Evolutionary conservation across 2,329 filamentous ascomycete species (phyloP).

Genomic region (Ophiocordyceps sinensis): DNA sequence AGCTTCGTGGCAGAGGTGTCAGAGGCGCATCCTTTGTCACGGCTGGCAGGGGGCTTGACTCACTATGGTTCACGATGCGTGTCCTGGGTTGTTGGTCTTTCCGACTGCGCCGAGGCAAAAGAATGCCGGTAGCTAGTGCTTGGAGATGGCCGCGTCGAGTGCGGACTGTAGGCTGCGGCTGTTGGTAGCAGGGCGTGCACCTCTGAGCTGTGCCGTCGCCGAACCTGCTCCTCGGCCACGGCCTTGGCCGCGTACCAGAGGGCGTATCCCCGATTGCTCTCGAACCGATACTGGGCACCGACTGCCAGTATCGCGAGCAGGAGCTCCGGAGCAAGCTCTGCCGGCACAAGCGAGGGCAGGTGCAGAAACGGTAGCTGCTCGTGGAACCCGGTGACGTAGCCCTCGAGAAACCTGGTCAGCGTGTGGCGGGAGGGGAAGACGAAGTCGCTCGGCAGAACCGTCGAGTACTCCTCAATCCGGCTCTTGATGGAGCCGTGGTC

Average conservation of each 20-base stretch:
- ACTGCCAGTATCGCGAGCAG: conserved; percentile 53
- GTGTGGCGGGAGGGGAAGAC: conserved; percentile 56
- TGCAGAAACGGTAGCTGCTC: conserved; percentile 47
- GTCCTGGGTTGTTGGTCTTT: conserved; percentile 41
- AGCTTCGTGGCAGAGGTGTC: conserved; percentile 18
- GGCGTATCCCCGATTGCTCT: conserved; percentile 42
- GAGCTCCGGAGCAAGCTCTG: conserved; percentile 52
- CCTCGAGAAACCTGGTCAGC: conserved; percentile 52
- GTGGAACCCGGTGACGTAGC: conserved; percentile 54
- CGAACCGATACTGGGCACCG: conserved; percentile 51
- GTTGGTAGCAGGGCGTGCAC: conserved; percentile 42
- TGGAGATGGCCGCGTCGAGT: conserved; percentile 44
- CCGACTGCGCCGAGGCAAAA: conserved; percentile 42
- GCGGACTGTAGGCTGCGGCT: conserved; percentile 42
- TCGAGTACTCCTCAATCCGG: conserved; percentile 46
- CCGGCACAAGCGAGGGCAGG: conserved; percentile 48
- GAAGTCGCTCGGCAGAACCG: conserved; percentile 46
- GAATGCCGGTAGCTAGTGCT: conserved; percentile 43
- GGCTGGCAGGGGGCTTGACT: conserved; percentile 12
- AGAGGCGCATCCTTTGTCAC: background rate
- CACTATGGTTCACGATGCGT: conserved; percentile 46
- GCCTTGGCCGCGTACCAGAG: conserved; percentile 48
- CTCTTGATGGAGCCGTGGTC: conserved; percentile 43
- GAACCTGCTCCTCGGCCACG: conserved; percentile 43
- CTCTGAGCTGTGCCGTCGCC: conserved; percentile 40